Evolutionary conservation across 257 asterid genomes (phyloP).

Genomic region (Anisodus tanguticus): DNA sequence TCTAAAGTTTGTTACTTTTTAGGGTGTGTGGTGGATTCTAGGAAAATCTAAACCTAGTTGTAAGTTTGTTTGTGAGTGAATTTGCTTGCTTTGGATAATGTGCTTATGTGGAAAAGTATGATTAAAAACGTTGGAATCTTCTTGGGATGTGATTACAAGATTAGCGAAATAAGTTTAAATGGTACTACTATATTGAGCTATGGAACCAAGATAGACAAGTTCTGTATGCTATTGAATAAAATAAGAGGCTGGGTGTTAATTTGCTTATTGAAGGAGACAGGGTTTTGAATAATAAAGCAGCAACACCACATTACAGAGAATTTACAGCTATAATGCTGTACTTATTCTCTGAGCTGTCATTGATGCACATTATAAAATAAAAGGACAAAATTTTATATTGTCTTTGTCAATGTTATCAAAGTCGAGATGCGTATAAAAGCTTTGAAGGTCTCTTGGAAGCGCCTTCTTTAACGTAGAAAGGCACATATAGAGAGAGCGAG

Average conservation of each 20-base stretch:
- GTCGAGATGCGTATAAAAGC: neutral
- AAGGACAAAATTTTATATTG: neutral
- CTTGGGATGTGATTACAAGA: neutral
- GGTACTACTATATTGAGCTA: neutral
- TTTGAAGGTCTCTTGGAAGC: neutral
- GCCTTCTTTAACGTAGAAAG: neutral
- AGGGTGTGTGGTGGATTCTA: neutral
- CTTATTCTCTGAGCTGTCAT: neutral
- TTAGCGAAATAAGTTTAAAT: neutral
- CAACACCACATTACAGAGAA: neutral
- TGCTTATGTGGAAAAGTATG: neutral
- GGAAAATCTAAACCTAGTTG: neutral
- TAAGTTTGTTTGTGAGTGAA: neutral
- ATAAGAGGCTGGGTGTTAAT: neutral
- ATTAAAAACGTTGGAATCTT: neutral
- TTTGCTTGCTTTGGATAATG: neutral
- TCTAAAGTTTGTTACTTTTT: conserved; percentile 23
- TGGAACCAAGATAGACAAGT: neutral
- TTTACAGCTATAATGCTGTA: neutral
- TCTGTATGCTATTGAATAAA: neutral
- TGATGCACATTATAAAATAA: neutral
- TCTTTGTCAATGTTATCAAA: neutral
- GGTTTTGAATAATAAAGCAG: neutral
- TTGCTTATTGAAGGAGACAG: conserved; percentile 16
- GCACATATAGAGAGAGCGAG: too few relatives aligned